phyloP scores from a whole-genome alignment of 2,329 filamentous ascomycete genomes.

The Samsoniella hepiali region DNA sequence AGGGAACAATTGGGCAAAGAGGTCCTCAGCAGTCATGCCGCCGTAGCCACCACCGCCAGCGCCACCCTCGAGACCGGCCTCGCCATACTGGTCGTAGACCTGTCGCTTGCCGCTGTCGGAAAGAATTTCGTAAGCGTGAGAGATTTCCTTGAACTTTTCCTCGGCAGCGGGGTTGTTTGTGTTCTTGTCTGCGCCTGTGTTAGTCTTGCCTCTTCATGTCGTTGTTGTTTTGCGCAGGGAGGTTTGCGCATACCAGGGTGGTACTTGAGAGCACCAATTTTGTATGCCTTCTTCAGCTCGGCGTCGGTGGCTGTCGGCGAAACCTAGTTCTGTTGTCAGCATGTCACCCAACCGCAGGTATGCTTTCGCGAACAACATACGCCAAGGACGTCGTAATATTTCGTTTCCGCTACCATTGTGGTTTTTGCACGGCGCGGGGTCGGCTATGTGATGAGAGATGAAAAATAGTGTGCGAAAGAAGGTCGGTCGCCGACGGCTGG shows the following conservation, averaged over 20 bases:
- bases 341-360: neutral
- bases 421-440: slow-evolving; percentile 7
- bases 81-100: slow-evolving; percentile 95
- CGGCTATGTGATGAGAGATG: neutral
- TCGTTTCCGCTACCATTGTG: slow-evolving; percentile 76
- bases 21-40: slow-evolving; percentile 92
- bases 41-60: slow-evolving; percentile 58
- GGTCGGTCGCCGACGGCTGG: neutral
- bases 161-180: slow-evolving; percentile 87
- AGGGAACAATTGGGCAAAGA: slow-evolving; percentile 94
- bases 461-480: neutral
- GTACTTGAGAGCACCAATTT: slow-evolving; percentile 76
- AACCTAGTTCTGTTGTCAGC: slow-evolving; percentile 51
- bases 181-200: slow-evolving; percentile 75
- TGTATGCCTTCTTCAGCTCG: slow-evolving; percentile 90
- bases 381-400: slow-evolving; percentile 74
- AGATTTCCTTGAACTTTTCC: slow-evolving; percentile 98
- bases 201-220: slow-evolving; percentile 16
- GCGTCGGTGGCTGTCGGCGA: slow-evolving; percentile 74
- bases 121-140: slow-evolving; percentile 91
- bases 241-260: slow-evolving; percentile 65
- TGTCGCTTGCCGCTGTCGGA: slow-evolving; percentile 88
- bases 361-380: slow-evolving; percentile 47
- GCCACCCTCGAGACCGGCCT: slow-evolving; percentile 91
- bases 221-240: neutral